A percentile compares a stretch with the other conserved stretches of the same genome.
Evolutionary conservation across 495 filamentous ascomycete genomes (phyloP).

Genomic region (Diplogelasinospora grovesii): DNA sequence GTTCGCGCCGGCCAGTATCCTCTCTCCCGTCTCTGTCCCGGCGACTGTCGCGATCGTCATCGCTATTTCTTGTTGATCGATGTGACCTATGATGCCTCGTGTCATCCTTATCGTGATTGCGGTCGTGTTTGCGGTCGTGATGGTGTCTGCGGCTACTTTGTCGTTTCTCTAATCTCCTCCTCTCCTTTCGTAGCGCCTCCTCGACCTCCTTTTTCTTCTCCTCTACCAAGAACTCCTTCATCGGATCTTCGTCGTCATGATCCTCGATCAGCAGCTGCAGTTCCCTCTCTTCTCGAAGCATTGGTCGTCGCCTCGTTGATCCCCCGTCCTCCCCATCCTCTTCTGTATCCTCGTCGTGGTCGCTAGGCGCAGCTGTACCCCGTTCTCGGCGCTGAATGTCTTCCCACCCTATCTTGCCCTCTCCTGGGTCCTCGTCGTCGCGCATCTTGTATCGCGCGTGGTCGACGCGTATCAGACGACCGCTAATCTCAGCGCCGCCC

Average conservation of each 20-base stretch:
- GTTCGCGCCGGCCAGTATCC: conserved; percentile 22
- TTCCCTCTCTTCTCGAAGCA: conserved; percentile 63
- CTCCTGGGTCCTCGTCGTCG: conserved; percentile 74
- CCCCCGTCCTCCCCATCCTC: conserved; percentile 28
- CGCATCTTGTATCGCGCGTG: conserved; percentile 84
- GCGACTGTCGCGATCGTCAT: conserved; percentile 4
- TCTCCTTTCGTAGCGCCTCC: conserved; percentile 53
- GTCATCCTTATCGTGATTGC: conserved; percentile 16
- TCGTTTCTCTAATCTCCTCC: conserved; percentile 30
- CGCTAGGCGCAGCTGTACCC: conserved; percentile 29
- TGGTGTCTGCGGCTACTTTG: conserved; percentile 40
- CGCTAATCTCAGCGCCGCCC: conserved; percentile 75
- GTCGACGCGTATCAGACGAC: conserved; percentile 78
- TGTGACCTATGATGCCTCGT: conserved; percentile 22
- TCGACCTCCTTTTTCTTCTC: conserved; percentile 86
- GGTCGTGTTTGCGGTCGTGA: too few species aligned
- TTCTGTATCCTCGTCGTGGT: conserved; percentile 33
- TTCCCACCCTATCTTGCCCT: conserved; percentile 42
- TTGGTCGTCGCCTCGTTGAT: conserved; percentile 31
- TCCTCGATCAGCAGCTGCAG: conserved; percentile 65
- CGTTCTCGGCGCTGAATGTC: conserved; percentile 37
- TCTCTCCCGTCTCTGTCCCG: conserved; percentile 10
- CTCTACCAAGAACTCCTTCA: conserved; percentile 83
- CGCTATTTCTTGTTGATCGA: conserved; percentile 15
- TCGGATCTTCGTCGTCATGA: conserved; percentile 93